Percentiles rank a stretch among this genome's conserved stretches.
phyloP scores from a whole-genome alignment of 331 rosid genomes.

The Acacia pycnantha region DNA sequence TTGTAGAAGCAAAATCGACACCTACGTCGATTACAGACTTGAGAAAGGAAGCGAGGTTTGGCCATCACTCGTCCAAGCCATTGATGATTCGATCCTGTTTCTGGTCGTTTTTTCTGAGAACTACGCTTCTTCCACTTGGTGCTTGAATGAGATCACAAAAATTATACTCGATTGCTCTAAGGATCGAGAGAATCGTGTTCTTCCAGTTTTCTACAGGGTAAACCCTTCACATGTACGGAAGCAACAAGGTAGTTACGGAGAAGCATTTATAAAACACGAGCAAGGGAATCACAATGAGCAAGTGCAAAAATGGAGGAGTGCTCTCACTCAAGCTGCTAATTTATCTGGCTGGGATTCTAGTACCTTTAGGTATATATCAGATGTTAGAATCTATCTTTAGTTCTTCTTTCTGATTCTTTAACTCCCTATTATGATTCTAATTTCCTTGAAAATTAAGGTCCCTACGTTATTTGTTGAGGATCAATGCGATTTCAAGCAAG shows the following conservation, averaged over 20 bases:
- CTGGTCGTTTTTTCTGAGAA: background rate
- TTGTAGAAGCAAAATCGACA: background rate
- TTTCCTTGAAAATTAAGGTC: background rate
- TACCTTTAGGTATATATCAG: background rate
- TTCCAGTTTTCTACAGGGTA: background rate
- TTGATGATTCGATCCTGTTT: background rate
- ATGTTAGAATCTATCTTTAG: background rate
- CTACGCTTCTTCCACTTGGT: background rate
- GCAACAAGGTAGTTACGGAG: background rate
- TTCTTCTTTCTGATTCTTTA: background rate
- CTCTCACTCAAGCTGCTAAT: background rate
- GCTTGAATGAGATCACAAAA: background rate
- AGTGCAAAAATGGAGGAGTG: background rate
- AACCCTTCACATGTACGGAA: background rate
- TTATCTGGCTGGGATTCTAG: background rate
- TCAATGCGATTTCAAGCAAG: background rate
- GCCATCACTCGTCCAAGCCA: slow-evolving; percentile 6
- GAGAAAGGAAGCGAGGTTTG: slow-evolving; percentile 23
- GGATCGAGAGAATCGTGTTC: background rate
- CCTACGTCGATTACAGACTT: slow-evolving; percentile 25
- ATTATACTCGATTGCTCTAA: background rate
- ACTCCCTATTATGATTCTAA: background rate
- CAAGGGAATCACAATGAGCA: background rate
- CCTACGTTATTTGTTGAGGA: background rate
- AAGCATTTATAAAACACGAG: background rate